These are phyloP conservation scores for Mucor mucedo DNA, from an alignment of 371 early-diverging fungal genomes.

Conservation along the genomic window DNA sequence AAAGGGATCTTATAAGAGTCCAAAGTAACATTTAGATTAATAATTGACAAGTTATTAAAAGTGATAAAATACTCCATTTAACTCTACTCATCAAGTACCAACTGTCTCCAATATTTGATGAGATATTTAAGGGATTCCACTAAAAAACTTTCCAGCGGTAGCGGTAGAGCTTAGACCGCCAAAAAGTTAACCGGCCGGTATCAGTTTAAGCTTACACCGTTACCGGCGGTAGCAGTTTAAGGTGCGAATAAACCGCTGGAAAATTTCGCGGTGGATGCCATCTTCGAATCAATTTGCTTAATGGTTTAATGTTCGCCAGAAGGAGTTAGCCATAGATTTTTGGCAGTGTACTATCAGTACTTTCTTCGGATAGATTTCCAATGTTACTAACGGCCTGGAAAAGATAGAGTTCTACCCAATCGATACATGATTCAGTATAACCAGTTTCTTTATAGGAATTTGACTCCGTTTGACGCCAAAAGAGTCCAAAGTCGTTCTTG, in stretches of 20 bases:
- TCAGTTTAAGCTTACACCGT: too few species aligned
- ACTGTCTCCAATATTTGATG: slow-evolving; percentile 21
- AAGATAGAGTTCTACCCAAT: neutral
- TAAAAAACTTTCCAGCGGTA: too few species aligned
- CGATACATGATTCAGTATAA: too few species aligned
- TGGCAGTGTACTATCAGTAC: neutral
- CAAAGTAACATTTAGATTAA: slow-evolving; percentile 21
- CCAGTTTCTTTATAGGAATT: too few species aligned
- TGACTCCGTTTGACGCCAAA: too few species aligned
- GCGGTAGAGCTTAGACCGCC: too few species aligned
- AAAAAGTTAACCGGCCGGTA: too few species aligned
- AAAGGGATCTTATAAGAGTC: slow-evolving; percentile 19
- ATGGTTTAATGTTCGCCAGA: neutral
- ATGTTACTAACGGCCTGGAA: neutral
- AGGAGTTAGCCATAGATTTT: neutral
- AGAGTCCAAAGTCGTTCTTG: too few species aligned
- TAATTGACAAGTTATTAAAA: slow-evolving; percentile 20
- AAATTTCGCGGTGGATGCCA: too few species aligned
- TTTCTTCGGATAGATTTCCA: neutral
- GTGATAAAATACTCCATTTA: slow-evolving; percentile 24
- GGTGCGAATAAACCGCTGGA: too few species aligned
- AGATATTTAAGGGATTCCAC: slow-evolving; percentile 17
- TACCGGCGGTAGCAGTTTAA: too few species aligned
- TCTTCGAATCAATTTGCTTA: neutral
- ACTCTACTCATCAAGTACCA: slow-evolving; percentile 17